Conservation (phyloP, 345 rosid species). For the Brassica nigra region DNA sequence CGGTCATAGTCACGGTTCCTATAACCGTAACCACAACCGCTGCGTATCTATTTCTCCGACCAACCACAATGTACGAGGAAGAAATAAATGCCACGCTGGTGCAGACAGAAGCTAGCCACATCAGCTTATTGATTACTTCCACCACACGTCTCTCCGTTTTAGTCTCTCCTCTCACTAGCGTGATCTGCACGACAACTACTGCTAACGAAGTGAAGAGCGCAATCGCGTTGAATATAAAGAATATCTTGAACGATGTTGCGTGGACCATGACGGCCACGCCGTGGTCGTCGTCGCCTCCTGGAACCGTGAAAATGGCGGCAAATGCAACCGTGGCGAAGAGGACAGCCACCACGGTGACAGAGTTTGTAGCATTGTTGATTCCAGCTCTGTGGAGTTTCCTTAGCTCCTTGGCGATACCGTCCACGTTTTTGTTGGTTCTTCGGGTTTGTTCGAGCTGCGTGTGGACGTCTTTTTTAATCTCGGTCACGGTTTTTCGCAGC, state of each 20-base stretch:
- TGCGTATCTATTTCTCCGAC: constrained; percentile 67
- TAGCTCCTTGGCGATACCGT: constrained; percentile 77
- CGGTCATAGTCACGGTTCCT: constrained; percentile 75
- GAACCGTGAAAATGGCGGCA: constrained; percentile 79
- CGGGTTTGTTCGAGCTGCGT: constrained; percentile 89
- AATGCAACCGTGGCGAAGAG: constrained; percentile 96
- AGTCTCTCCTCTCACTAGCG: constrained; percentile 81
- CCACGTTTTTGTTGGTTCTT: constrained; percentile 75
- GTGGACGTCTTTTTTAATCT: constrained; percentile 79
- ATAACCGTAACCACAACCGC: constrained; percentile 71
- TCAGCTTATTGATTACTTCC: constrained; percentile 81
- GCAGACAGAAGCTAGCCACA: constrained; percentile 97
- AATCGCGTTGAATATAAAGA: constrained; percentile 66
- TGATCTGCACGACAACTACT: constrained; percentile 90
- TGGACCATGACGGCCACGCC: constrained; percentile 65
- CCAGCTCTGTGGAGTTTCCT: constrained; percentile 81
- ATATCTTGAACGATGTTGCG: constrained; percentile 58
- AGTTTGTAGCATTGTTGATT: constrained; percentile 84
- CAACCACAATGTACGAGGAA: constrained; percentile 82
- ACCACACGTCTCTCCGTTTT: constrained; percentile 79
- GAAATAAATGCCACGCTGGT: constrained; percentile 77
- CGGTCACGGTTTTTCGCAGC: constrained; percentile 71
- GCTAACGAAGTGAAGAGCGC: constrained; percentile 90
- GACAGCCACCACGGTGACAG: constrained; percentile 84
- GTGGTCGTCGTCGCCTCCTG: constrained; percentile 65